These are phyloP conservation scores for Zarea fungicola DNA, from an alignment of 2,329 filamentous ascomycete genomes.

Conservation along the genomic window DNA sequence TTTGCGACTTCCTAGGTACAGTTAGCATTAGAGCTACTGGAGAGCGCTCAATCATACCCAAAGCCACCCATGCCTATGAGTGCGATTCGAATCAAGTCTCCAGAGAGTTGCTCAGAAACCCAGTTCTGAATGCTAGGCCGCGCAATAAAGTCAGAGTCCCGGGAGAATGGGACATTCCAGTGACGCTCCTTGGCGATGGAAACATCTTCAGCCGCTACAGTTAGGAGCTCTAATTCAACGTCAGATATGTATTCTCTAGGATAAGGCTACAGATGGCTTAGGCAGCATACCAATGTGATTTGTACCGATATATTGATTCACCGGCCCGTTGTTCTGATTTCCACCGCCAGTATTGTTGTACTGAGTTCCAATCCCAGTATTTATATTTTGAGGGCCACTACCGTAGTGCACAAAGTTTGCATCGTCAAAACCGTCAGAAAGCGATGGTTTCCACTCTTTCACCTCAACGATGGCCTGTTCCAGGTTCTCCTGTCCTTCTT, in stretches of 20 bases:
- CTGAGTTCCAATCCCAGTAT: not conserved
- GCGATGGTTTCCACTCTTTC: not conserved
- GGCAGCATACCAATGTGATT: constrained; percentile 1
- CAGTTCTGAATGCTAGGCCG: constrained; percentile 11
- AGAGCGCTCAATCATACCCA: constrained; percentile 12
- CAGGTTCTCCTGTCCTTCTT: constrained; percentile 6
- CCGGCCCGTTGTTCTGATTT: constrained; percentile 1
- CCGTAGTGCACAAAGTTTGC: not conserved
- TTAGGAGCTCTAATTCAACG: too few relatives aligned
- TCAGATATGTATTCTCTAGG: too few relatives aligned
- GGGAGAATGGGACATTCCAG: constrained; percentile 13
- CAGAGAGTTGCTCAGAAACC: constrained; percentile 10
- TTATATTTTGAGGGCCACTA: not conserved
- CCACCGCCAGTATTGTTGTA: constrained; percentile 1
- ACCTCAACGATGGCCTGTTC: not conserved
- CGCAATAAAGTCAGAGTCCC: constrained; percentile 15
- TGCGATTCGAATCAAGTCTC: constrained; percentile 2
- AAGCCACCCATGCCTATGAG: constrained; percentile 16
- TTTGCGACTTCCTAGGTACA: constrained; percentile 16
- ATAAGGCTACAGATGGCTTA: too few relatives aligned
- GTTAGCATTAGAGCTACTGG: not conserved
- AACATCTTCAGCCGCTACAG: not conserved
- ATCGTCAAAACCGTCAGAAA: not conserved
- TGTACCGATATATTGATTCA: not conserved
- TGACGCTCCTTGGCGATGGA: constrained; percentile 10